A percentile compares a stretch with the other conserved stretches of the same genome.
Evolutionary conservation across 1,284 basidiomycete species (phyloP).

Genomic region (Marasmius tenuissimus): DNA sequence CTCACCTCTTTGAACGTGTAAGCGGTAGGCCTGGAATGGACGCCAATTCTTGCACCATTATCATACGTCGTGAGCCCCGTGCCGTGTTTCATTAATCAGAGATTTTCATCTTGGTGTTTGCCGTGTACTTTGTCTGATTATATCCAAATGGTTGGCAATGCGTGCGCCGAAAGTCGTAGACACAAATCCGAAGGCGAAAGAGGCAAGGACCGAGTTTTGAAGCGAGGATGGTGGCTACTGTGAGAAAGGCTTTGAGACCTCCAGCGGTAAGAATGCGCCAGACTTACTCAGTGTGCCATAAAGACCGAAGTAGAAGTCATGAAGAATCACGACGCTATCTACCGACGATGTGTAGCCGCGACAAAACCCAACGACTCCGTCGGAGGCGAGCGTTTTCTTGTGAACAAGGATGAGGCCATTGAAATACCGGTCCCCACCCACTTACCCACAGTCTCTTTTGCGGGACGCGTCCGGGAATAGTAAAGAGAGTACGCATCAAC

Average conservation of each 20-base stretch:
- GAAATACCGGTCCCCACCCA: conserved; percentile 90
- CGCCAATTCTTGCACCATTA: conserved; percentile 8
- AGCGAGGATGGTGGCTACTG: conserved; percentile 25
- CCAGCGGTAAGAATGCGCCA: no score
- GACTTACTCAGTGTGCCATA: conserved; percentile 86
- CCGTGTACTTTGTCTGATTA: conserved; percentile 36
- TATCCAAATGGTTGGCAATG: conserved; percentile 67
- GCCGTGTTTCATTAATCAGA: conserved; percentile 63
- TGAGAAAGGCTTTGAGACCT: no score
- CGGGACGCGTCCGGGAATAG: conserved; percentile 59
- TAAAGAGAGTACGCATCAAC: conserved; percentile 58
- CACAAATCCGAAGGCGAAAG: conserved; percentile 59
- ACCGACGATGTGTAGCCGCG: conserved; percentile 95
- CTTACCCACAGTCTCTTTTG: conserved; percentile 45
- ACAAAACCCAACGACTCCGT: conserved; percentile 90
- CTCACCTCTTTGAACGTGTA: conserved; percentile 40
- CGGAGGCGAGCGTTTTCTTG: conserved; percentile 87
- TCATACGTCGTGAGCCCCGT: neutral
- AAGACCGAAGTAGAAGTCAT: conserved; percentile 94
- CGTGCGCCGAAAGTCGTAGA: conserved; percentile 55
- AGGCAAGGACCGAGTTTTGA: conserved; percentile 61
- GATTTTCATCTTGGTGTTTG: no score
- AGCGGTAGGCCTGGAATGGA: conserved; percentile 52
- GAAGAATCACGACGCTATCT: conserved; percentile 82
- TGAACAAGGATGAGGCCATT: conserved; percentile 95